Conservation (phyloP, 495 filamentous ascomycete genomes). For the Talaromyces trachyspermus region DNA sequence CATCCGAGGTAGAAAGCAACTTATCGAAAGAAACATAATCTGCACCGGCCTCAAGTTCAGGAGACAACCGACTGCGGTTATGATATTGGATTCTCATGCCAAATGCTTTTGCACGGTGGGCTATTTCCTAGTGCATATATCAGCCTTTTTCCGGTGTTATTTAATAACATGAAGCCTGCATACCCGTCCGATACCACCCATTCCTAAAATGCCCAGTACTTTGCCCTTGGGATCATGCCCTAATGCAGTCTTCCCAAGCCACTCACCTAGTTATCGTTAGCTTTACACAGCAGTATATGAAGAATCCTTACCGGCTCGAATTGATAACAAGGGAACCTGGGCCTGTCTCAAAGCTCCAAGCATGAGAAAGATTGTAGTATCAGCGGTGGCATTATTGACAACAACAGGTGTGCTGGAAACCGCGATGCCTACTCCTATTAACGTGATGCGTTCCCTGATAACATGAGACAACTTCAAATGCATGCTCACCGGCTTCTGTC, state of each 20-base stretch:
- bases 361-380: conserved; percentile 56
- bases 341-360: conserved; percentile 55
- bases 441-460: no score
- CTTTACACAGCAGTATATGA: no score
- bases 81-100: conserved; percentile 50
- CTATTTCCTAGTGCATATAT: no score
- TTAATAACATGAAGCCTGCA: no score
- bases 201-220: conserved; percentile 57
- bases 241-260: conserved; percentile 31
- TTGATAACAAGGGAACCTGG: conserved; percentile 38
- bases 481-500: conserved; percentile 36
- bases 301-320: conserved; percentile 40
- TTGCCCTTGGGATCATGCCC: conserved; percentile 46
- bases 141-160: conserved; percentile 22
- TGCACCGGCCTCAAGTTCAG: conserved; percentile 40
- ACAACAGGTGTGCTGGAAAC: conserved; percentile 61
- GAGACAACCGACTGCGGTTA: conserved; percentile 38
- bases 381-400: conserved; percentile 63
- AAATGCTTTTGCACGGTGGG: no score
- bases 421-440: no score
- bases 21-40: conserved; percentile 51
- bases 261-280: no score
- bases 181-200: conserved; percentile 78
- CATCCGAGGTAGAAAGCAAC: conserved; percentile 47
- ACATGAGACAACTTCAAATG: no score